Evolutionary conservation across 1,284 basidiomycete species (phyloP), one percentile per base, ranked within the genome.

Genomic region (Cryptococcus hybrid): DNA sequence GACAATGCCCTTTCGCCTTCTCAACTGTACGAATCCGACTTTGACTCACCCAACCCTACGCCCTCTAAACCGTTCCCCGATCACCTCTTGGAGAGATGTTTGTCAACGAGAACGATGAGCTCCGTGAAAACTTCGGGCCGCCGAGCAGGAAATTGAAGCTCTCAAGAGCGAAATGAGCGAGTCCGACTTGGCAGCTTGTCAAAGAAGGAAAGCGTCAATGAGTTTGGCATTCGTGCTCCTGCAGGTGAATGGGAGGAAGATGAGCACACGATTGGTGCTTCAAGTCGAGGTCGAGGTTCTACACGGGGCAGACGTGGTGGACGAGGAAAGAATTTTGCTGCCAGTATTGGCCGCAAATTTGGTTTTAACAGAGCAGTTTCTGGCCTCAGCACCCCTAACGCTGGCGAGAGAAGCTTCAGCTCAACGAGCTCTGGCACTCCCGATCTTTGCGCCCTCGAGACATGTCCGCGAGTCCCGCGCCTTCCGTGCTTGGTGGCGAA

Each of bases 1-100:
- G 82, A 80, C 44, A 65, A 75, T 47, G 71, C 75, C 5, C 81
- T 84, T 39, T 81, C 81, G 15, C 82, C 60, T 3, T 69, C 66
- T 6, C 70, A 73, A 45, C 61, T 76, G 2, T 78, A 76, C 60
- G 66, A 69, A 38, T 75, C 71, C 38, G 74, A 77, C 61, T 79
- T 77, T 60, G 86, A 88, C 55, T 82, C 83, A 1, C 89, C 89
- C 15, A 83, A 88, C 55, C 82, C 83, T 15, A 86, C 86, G 0
- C 85, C 87, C 3, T 83, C 70, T 84, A 91, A 73, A 85, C 88
- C 43, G 83, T 62, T 57, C 55, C 52, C 12, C 64, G 74, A 53
- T 65, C 70, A 3, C 75, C 76, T 3, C 70, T 78, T 3, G 75
- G 70, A 35, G 77, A 76, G 47, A 68, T 70, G 64, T 76, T 71